These are phyloP conservation scores for Entelexis paramagnoliae DNA, from an alignment of 1,139 yeast species.

Conservation along the genomic window DNA sequence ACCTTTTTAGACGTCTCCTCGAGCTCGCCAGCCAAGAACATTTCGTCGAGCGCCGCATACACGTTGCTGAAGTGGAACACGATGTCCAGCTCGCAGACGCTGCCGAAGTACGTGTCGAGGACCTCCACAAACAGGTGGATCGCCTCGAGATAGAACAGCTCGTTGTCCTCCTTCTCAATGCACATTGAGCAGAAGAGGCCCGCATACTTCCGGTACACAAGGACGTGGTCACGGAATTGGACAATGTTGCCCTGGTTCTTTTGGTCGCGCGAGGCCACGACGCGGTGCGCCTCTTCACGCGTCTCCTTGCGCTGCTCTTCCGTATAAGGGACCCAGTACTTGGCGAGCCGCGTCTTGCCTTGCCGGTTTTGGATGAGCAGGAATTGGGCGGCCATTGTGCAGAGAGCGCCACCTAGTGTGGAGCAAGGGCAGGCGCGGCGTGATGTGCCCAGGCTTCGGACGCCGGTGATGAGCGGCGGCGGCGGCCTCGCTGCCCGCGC, in stretches of 20 bases:
- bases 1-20: conserved; percentile 78
- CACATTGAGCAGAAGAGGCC: conserved; percentile 81
- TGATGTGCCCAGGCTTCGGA: too few relatives aligned
- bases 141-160: conserved; percentile 69
- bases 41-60: conserved; percentile 79
- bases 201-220: conserved; percentile 84
- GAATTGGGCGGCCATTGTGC: conserved; percentile 66
- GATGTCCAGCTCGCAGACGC: conserved; percentile 91
- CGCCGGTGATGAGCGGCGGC: too few relatives aligned
- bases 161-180: conserved; percentile 65
- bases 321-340: conserved; percentile 52
- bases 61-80: conserved; percentile 92
- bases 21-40: conserved; percentile 67
- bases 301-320: conserved; percentile 46
- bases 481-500: too few relatives aligned
- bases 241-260: conserved; percentile 48
- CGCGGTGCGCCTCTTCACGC: conserved; percentile 64
- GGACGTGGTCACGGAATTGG: conserved; percentile 51
- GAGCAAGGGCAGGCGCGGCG: too few relatives aligned
- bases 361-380: conserved; percentile 77
- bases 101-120: conserved; percentile 70
- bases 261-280: conserved; percentile 74
- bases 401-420: too few relatives aligned
- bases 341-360: conserved; percentile 80
- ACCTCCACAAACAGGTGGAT: conserved; percentile 85